Evolutionary conservation across 2,329 filamentous ascomycete genomes (phyloP), one percentile per base, ranked within the genome.

Genomic region (Fusarium buxicola): DNA sequence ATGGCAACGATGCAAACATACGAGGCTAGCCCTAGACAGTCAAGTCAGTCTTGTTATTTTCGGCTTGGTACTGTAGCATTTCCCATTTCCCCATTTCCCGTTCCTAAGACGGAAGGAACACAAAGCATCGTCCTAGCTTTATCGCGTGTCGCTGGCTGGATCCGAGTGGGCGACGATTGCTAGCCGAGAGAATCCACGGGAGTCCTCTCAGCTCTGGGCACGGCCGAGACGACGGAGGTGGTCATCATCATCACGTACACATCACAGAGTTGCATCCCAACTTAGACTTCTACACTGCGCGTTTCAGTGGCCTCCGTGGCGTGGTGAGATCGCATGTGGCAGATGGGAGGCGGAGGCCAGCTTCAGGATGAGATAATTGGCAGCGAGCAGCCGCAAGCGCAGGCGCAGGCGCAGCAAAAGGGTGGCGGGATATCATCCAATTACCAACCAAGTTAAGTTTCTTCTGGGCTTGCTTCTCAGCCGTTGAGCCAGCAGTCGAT

Each of bases 231-330:
- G 44, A 41, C 18, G 15, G 31, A 21, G 18, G 25, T 45, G 31
- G 32, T 24, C 40, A 49, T 64, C 30, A 45, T 54, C 49, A 64
- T 60, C 49, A 64, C 56, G 45, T 40, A 18, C 36, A 27, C 50
- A 60, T 60, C 58, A 55, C 50, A 13, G 31, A 36, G 47, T 60
- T 41, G 34, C 60, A 60, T 40, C 36, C 32, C 16, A 39, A 15
- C 28, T 41, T 40, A 32, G 38, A 18, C 36, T 28, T 34, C 34
- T 46, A 27, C 21, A 9, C 24, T 15, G 56, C 36, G 25, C 31
- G 36, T 53, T 51, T 50, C 28, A 39, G 16, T 30, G 32, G 18
- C 25, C 34, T 39, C 13, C 11, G 38, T 58, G 46, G 21, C 21
- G 27, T 25, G 27, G 24, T 49, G 34, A 16, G 32, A 48, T 21